These are phyloP conservation scores for Setaria viridis DNA, from an alignment of 202 grass and related monocot genomes.

Conservation along the genomic window DNA sequence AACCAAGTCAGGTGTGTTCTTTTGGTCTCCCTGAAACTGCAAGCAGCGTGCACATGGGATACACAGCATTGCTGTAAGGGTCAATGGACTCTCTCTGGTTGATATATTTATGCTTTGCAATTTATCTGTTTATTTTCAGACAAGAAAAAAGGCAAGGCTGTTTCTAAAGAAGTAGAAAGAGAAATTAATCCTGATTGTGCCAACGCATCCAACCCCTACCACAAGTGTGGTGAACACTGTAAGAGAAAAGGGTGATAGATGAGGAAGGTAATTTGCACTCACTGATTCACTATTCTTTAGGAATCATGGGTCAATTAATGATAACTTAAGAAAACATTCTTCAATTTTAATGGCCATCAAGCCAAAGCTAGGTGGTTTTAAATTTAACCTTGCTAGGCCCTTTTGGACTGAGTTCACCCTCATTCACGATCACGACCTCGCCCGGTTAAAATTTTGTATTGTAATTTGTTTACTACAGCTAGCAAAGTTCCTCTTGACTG, in stretches of 20 bases:
- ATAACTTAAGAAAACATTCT: conserved; percentile 24
- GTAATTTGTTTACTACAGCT: conserved; percentile 5
- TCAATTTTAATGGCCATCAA: not conserved
- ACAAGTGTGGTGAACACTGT: conserved; percentile 76
- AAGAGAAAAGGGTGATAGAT: conserved; percentile 54
- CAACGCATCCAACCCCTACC: conserved; percentile 93
- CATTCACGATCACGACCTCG: not conserved
- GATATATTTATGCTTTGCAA: conserved; percentile 15
- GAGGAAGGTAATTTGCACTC: conserved; percentile 39
- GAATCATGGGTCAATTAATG: not conserved
- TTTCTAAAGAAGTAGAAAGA: conserved; percentile 45
- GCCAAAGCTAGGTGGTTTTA: conserved; percentile 14
- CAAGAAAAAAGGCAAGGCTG: conserved; percentile 51
- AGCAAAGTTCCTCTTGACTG: conserved; percentile 18
- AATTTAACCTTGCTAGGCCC: conserved; percentile 20
- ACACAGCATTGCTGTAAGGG: not conserved
- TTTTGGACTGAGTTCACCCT: conserved; percentile 12
- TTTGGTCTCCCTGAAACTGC: not conserved
- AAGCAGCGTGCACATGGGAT: conserved; percentile 15
- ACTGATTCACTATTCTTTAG: not conserved
- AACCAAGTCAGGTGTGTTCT: conserved; percentile 53
- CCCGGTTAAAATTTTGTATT: conserved; percentile 11
- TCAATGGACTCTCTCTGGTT: not conserved
- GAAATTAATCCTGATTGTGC: conserved; percentile 66
- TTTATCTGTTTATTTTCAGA: conserved; percentile 45